phyloP scores from a whole-genome alignment of 768 basidiomycete species.

The Trametes coccinea region DNA sequence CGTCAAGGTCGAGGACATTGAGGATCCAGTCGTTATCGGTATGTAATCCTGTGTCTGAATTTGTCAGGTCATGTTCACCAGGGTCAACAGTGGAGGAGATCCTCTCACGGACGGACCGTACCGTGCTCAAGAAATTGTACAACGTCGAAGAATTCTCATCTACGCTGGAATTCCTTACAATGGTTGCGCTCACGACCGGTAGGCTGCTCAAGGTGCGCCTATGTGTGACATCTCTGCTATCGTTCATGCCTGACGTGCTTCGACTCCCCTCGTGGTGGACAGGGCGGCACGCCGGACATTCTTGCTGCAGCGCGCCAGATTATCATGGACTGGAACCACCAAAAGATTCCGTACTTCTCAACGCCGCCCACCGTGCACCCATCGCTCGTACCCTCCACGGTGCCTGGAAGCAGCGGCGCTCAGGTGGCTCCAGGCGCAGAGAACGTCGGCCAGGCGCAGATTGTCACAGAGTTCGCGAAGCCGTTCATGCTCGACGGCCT shows the following conservation, averaged over 20 bases:
- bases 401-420: slow-evolving; percentile 36
- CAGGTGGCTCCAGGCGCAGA: slow-evolving; percentile 74
- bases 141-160: slow-evolving; percentile 73
- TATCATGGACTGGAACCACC: slow-evolving; percentile 91
- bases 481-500: slow-evolving; percentile 83
- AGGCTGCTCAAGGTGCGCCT: slow-evolving; percentile 72
- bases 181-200: slow-evolving; percentile 82
- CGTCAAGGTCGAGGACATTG: slow-evolving; percentile 85
- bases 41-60: slow-evolving; percentile 28
- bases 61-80: not conserved
- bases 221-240: not conserved
- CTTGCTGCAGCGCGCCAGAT: slow-evolving; percentile 80
- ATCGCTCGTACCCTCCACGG: slow-evolving; percentile 60
- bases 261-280: not conserved
- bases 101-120: slow-evolving; percentile 63
- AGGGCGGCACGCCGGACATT: slow-evolving; percentile 92
- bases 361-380: slow-evolving; percentile 77
- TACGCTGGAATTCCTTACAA: slow-evolving; percentile 84
- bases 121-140: slow-evolving; percentile 83
- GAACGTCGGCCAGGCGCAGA: slow-evolving; percentile 78
- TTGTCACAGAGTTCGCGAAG: slow-evolving; percentile 66
- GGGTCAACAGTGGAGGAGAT: slow-evolving; percentile 83
- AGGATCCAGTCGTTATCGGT: slow-evolving; percentile 91
- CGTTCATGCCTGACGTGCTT: not conserved
- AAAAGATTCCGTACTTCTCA: slow-evolving; percentile 91